Evolutionary conservation across 495 filamentous ascomycete species (phyloP).

Genomic region (Hypoxylon subgilvum): DNA sequence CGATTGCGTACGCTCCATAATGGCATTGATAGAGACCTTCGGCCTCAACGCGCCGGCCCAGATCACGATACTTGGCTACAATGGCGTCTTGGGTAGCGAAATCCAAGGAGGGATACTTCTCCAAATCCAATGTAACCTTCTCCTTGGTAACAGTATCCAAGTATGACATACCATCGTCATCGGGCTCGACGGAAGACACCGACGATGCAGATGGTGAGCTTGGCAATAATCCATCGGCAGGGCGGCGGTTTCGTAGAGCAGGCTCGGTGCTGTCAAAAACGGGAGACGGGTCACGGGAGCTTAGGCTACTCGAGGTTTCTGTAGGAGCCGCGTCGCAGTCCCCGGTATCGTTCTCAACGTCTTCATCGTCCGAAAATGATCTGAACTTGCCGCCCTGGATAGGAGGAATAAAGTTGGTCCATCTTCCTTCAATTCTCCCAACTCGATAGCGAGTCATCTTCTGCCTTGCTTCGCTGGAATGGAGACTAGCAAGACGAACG

Average conservation of each 20-base stretch:
- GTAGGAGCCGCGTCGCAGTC: slow-evolving; percentile 43
- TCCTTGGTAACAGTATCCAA: slow-evolving; percentile 76
- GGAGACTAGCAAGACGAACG: slow-evolving; percentile 63
- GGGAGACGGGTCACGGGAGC: slow-evolving; percentile 63
- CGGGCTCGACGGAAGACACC: slow-evolving; percentile 45
- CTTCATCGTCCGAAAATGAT: slow-evolving; percentile 53
- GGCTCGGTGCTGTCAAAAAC: slow-evolving; percentile 65
- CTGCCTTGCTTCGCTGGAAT: slow-evolving; percentile 76
- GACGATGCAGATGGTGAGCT: slow-evolving; percentile 50
- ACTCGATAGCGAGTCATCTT: slow-evolving; percentile 85
- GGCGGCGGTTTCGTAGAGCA: slow-evolving; percentile 37
- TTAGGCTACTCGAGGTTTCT: slow-evolving; percentile 48
- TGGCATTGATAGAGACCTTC: slow-evolving; percentile 86
- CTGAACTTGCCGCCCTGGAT: slow-evolving; percentile 91
- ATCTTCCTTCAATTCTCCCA: slow-evolving; percentile 78
- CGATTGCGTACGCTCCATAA: slow-evolving; percentile 80
- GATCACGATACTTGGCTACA: slow-evolving; percentile 75
- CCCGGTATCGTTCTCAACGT: slow-evolving; percentile 49
- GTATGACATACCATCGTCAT: slow-evolving; percentile 63
- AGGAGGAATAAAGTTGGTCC: slow-evolving; percentile 89
- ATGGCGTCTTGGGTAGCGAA: slow-evolving; percentile 76
- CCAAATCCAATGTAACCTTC: slow-evolving; percentile 75
- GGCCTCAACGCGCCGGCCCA: slow-evolving; percentile 71
- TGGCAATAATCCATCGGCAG: slow-evolving; percentile 14
- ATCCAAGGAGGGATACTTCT: slow-evolving; percentile 84